These are phyloP conservation scores for Phytophthora macrochlamydospora DNA, from an alignment of 352 stramenopile genomes.

Conservation along the genomic window DNA sequence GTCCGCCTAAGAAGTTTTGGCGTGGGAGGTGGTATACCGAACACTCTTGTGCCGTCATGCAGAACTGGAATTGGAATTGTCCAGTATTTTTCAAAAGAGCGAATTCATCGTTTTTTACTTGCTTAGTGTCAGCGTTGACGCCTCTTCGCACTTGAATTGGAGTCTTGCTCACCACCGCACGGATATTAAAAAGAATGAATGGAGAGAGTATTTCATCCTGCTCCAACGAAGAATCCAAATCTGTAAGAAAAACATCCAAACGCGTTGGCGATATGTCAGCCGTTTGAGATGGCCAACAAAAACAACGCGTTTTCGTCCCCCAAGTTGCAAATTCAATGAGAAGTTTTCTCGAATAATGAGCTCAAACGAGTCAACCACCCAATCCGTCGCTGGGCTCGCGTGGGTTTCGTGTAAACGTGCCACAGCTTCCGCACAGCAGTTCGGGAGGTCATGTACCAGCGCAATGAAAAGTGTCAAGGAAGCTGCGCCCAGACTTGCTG, in stretches of 20 bases:
- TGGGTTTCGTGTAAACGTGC: neutral
- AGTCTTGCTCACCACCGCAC: slow-evolving; percentile 14
- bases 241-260: slow-evolving; percentile 10
- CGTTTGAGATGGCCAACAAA: slow-evolving; percentile 21
- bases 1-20: slow-evolving; percentile 25
- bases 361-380: slow-evolving; percentile 18
- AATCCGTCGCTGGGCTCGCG: neutral
- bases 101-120: too few species aligned
- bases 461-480: slow-evolving; percentile 11
- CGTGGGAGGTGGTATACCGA: slow-evolving; percentile 4
- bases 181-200: slow-evolving; percentile 13
- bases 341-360: slow-evolving; percentile 20
- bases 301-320: slow-evolving; percentile 6
- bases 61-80: slow-evolving; percentile 21
- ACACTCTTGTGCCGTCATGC: slow-evolving; percentile 9
- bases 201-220: neutral
- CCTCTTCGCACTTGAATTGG: slow-evolving; percentile 24
- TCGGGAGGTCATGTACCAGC: slow-evolving; percentile 15
- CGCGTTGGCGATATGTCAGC: slow-evolving; percentile 5
- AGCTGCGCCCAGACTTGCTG: neutral
- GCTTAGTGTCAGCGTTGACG: too few species aligned
- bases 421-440: slow-evolving; percentile 15
- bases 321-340: slow-evolving; percentile 19
- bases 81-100: slow-evolving; percentile 18
- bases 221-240: neutral